Conservation (phyloP, 345 rosid genomes). For the Gynandropsis gynandra region DNA sequence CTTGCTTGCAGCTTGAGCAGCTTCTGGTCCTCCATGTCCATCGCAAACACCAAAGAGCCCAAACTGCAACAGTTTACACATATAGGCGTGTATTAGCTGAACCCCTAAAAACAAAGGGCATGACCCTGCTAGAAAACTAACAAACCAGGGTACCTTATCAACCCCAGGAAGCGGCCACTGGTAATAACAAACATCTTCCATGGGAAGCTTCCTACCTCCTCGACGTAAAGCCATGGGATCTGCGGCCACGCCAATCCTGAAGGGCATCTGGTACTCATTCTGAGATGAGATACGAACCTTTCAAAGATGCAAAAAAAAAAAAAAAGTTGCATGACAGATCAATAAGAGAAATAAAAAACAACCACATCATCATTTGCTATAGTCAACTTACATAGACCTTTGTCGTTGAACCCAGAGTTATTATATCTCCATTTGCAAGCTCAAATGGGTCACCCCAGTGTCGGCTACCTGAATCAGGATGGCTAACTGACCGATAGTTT, state of each 20-base stretch:
- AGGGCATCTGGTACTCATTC: conserved; percentile 49
- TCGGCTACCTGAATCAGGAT: conserved; percentile 64
- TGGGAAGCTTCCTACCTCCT: conserved; percentile 87
- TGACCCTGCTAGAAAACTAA: conserved; percentile 11
- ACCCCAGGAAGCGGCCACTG: conserved; percentile 89
- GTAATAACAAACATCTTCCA: conserved; percentile 93
- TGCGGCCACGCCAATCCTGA: conserved; percentile 77
- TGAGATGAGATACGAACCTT: conserved; percentile 66
- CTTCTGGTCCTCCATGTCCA: conserved; percentile 92
- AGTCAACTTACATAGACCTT: conserved; percentile 52
- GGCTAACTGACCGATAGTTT: conserved; percentile 60
- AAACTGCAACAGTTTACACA: conserved; percentile 46
- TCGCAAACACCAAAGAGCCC: conserved; percentile 95
- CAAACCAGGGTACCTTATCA: conserved; percentile 53
- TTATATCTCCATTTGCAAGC: conserved; percentile 71
- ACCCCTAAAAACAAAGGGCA: conserved; percentile 17
- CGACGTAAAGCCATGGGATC: conserved; percentile 95
- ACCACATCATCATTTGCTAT: conserved; percentile 11
- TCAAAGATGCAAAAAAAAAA: conserved; percentile 24
- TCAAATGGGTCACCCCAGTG: conserved; percentile 69
- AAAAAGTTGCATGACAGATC: conserved; percentile 16
- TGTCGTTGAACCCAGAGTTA: conserved; percentile 86
- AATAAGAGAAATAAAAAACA: not conserved
- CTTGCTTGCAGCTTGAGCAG: conserved; percentile 91
- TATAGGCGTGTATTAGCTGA: conserved; percentile 8